Conservation (phyloP, 2,329 filamentous ascomycete genomes). For the Alternaria ventricosa region DNA sequence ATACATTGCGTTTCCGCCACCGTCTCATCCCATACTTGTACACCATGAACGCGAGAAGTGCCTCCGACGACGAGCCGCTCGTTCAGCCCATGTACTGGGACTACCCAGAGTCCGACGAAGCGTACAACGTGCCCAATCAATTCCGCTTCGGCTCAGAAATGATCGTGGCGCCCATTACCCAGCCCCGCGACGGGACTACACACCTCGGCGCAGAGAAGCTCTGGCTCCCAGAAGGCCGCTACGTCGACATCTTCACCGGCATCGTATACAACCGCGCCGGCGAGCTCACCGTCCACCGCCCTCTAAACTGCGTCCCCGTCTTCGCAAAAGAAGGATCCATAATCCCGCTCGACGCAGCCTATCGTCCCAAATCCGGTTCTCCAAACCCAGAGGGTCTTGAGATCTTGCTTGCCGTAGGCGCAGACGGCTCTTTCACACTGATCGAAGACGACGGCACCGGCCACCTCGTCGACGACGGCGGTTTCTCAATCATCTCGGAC, state of each 20-base stretch:
- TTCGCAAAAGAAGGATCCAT: slow-evolving; percentile 65
- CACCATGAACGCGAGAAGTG: slow-evolving; percentile 60
- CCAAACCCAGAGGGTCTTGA: slow-evolving; percentile 57
- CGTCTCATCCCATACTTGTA: slow-evolving; percentile 67
- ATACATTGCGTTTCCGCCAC: slow-evolving; percentile 63
- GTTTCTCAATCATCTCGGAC: slow-evolving; percentile 53
- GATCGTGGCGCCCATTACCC: slow-evolving; percentile 64
- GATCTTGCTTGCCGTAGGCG: slow-evolving; percentile 54
- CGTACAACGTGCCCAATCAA: slow-evolving; percentile 64
- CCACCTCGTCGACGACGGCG: slow-evolving; percentile 44
- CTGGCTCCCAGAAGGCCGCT: slow-evolving; percentile 64
- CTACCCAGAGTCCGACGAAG: slow-evolving; percentile 59
- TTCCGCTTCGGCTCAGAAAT: slow-evolving; percentile 66
- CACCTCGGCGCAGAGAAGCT: slow-evolving; percentile 57
- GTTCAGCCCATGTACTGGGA: slow-evolving; percentile 70
- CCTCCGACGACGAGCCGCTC: slow-evolving; percentile 57
- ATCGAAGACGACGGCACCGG: slow-evolving; percentile 56
- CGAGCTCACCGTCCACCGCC: slow-evolving; percentile 59
- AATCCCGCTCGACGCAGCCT: slow-evolving; percentile 60
- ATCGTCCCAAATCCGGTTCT: slow-evolving; percentile 55
- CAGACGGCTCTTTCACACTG: slow-evolving; percentile 58
- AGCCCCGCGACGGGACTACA: slow-evolving; percentile 56
- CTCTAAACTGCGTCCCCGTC: slow-evolving; percentile 59
- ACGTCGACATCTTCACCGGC: slow-evolving; percentile 66
- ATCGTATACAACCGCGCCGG: slow-evolving; percentile 64